Conservation (phyloP, 257 asterid species). For the Euphrasia confusa region DNA sequence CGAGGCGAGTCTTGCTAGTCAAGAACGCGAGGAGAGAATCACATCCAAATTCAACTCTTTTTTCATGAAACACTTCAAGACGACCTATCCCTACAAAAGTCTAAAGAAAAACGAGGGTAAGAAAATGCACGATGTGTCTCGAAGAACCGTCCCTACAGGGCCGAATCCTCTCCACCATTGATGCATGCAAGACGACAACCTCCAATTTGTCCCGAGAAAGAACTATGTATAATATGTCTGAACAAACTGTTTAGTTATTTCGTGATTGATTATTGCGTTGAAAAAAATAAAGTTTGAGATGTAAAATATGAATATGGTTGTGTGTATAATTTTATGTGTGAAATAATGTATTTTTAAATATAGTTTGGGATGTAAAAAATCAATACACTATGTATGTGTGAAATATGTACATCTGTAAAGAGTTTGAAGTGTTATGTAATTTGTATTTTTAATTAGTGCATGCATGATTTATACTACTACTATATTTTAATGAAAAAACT, state of each 20-base stretch:
- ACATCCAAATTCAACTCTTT: neutral
- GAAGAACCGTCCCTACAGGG: neutral
- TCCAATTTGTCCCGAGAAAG: neutral
- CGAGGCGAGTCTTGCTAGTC: neutral
- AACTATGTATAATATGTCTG: neutral
- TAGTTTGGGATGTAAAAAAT: too few relatives aligned
- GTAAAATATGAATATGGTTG: too few relatives aligned
- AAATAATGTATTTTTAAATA: too few relatives aligned
- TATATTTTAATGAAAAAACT: too few relatives aligned
- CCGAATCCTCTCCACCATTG: constrained; percentile 3
- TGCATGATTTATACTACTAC: too few relatives aligned
- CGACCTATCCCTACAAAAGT: neutral
- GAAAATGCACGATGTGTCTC: neutral
- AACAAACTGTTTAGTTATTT: neutral
- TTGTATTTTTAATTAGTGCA: too few relatives aligned
- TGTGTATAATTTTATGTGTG: too few relatives aligned
- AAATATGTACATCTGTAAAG: too few relatives aligned
- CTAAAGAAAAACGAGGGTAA: neutral
- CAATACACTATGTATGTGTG: too few relatives aligned
- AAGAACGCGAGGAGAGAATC: neutral
- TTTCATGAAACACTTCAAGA: neutral
- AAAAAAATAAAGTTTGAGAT: too few relatives aligned
- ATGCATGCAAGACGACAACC: neutral
- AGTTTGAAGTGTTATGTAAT: too few relatives aligned
- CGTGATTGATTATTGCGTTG: neutral